Evolutionary conservation across 768 basidiomycete species (phyloP).

Genomic region (Suillus cothurnatus): DNA sequence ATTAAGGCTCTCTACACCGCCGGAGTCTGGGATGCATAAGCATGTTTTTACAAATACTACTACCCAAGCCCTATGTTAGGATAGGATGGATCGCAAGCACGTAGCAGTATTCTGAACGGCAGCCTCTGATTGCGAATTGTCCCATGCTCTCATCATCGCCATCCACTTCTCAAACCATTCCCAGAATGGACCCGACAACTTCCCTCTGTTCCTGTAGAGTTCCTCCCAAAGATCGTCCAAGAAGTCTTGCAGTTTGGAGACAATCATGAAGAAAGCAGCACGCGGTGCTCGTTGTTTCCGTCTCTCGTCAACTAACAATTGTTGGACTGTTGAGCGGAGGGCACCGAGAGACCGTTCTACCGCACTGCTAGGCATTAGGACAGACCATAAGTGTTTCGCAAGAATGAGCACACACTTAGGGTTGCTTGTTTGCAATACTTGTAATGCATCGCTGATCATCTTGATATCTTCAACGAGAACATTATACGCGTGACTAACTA

Average conservation of each 20-base stretch:
- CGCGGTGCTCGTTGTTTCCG: constrained; percentile 4
- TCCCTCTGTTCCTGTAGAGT: neutral
- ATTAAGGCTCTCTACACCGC: too few species aligned
- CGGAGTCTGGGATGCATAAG: too few species aligned
- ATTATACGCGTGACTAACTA: neutral
- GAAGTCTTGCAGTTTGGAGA: constrained; percentile 2
- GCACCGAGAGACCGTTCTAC: constrained; percentile 2
- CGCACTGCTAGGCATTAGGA: neutral
- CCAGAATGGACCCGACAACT: constrained; percentile 1
- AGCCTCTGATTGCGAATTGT: constrained; percentile 4
- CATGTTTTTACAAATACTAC: too few species aligned
- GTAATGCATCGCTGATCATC: constrained; percentile 5
- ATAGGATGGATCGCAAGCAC: constrained; percentile 1
- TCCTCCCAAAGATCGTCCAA: constrained; percentile 5
- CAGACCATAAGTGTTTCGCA: neutral
- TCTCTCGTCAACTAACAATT: neutral
- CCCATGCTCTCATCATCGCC: constrained; percentile 7
- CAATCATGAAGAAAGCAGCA: neutral
- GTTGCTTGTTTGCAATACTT: constrained; percentile 3
- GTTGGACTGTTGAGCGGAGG: constrained; percentile 2
- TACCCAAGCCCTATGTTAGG: neutral
- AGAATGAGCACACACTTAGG: neutral
- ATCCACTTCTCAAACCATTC: constrained; percentile 9
- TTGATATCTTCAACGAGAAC: constrained; percentile 5
- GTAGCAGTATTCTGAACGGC: neutral